Conservation (phyloP, 2,329 filamentous ascomycete genomes). For the Fusarium penzigii region DNA sequence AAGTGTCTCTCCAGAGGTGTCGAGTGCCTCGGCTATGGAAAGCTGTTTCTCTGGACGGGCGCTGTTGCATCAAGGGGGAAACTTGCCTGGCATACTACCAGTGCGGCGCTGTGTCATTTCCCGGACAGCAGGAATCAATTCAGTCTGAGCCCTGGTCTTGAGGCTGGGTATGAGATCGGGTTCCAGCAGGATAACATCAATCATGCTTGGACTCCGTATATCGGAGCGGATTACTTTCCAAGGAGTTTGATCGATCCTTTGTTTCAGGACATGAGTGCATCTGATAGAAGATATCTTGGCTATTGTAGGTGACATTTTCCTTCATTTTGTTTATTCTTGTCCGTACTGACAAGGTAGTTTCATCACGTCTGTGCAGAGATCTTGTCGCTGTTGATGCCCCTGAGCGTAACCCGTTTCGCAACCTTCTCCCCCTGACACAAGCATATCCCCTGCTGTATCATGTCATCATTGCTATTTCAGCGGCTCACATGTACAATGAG, state of each 20-base stretch:
- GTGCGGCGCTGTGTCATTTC: slow-evolving; percentile 22
- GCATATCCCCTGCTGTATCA: slow-evolving; percentile 43
- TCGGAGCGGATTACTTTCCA: background rate
- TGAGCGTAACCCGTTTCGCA: slow-evolving; percentile 47
- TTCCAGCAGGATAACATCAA: background rate
- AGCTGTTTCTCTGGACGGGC: slow-evolving; percentile 52
- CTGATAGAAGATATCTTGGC: slow-evolving; percentile 40
- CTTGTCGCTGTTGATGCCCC: slow-evolving; percentile 48
- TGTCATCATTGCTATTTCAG: slow-evolving; percentile 48
- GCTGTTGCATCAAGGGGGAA: slow-evolving; percentile 46
- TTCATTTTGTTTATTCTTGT: background rate
- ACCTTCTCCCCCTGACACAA: slow-evolving; percentile 41
- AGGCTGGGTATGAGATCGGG: slow-evolving; percentile 5
- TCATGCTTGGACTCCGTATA: background rate
- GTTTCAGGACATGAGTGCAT: slow-evolving; percentile 55
- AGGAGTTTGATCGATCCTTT: slow-evolving; percentile 42
- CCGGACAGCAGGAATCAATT: slow-evolving; percentile 5
- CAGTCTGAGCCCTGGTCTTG: slow-evolving; percentile 5
- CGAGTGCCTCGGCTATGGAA: slow-evolving; percentile 56
- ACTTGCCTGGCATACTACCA: slow-evolving; percentile 40
- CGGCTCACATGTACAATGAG: slow-evolving; percentile 47
- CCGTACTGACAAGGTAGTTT: slow-evolving; percentile 35
- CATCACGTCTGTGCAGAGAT: slow-evolving; percentile 50
- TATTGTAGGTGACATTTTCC: slow-evolving; percentile 35
- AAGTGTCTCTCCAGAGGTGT: slow-evolving; percentile 50